phyloP scores from a whole-genome alignment of 2,329 filamentous ascomycete genomes.

The Nothopassalora personata region DNA sequence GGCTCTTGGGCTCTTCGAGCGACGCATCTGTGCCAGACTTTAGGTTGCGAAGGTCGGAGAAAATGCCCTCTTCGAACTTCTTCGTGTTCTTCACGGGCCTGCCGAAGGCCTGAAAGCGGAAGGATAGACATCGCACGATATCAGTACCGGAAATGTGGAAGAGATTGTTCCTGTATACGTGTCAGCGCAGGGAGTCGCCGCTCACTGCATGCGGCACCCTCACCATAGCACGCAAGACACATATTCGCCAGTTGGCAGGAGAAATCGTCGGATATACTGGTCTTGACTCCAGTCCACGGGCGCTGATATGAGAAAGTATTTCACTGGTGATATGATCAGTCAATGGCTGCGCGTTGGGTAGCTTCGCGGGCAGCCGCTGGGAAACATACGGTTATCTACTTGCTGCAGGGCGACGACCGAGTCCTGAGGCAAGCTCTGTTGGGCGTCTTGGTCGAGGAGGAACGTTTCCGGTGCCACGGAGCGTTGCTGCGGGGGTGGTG shows the following conservation, averaged over 20 bases:
- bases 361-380: neutral
- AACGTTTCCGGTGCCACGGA: constrained; percentile 88
- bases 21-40: constrained; percentile 98
- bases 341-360: constrained; percentile 6
- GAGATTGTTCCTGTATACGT: constrained; percentile 73
- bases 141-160: constrained; percentile 99
- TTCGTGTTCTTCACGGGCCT: constrained; percentile 99
- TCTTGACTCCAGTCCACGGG: constrained; percentile 96
- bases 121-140: constrained; percentile 95
- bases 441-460: constrained; percentile 93
- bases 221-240: constrained; percentile 95
- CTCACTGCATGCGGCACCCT: constrained; percentile 23
- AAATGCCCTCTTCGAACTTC: constrained; percentile 99
- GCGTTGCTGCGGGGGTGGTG: constrained; percentile 54
- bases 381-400: constrained; percentile 82
- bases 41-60: constrained; percentile 94
- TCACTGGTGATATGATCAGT: constrained; percentile 58
- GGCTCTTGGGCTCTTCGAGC: constrained; percentile 96
- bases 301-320: constrained; percentile 98
- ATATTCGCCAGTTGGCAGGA: constrained; percentile 95
- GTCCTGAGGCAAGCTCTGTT: constrained; percentile 92
- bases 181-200: constrained; percentile 12
- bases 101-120: constrained; percentile 97
- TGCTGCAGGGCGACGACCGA: constrained; percentile 96
- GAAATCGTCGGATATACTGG: constrained; percentile 92